phyloP scores from a whole-genome alignment of 73 alveolate genomes.

The Paramecium octaurelia region DNA sequence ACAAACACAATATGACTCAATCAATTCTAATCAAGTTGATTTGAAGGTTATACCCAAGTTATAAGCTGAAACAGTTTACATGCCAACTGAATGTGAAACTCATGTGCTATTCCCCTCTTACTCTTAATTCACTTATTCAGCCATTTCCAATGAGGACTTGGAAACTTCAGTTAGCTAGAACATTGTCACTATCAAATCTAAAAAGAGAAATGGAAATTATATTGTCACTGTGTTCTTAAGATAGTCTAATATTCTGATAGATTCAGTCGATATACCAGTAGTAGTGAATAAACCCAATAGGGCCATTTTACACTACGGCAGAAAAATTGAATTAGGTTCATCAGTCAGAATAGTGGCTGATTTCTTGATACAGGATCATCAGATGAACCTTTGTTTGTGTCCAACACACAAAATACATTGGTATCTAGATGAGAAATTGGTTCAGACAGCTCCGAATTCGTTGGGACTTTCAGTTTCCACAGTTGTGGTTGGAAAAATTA shows the following conservation, averaged over 20 bases:
- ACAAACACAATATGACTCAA: not conserved
- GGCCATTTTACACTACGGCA: not conserved
- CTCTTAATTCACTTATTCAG: not conserved
- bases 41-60: not conserved
- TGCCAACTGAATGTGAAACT: not conserved
- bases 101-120: not conserved
- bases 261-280: not conserved
- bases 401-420: not conserved
- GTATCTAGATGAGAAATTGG: not conserved
- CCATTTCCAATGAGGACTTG: not conserved
- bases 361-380: not conserved
- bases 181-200: not conserved
- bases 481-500: not conserved
- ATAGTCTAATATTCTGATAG: not conserved
- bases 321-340: slow-evolving; percentile 20
- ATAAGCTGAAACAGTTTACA: not conserved
- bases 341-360: slow-evolving; percentile 3
- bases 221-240: not conserved
- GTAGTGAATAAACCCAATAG: not conserved
- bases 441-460: not conserved
- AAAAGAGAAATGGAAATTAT: not conserved
- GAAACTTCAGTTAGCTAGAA: not conserved
- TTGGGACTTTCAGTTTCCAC: not conserved
- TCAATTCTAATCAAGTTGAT: not conserved
- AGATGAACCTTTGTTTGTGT: not conserved